Conservation (phyloP, 768 basidiomycete genomes). For the Boletus bicolor region DNA sequence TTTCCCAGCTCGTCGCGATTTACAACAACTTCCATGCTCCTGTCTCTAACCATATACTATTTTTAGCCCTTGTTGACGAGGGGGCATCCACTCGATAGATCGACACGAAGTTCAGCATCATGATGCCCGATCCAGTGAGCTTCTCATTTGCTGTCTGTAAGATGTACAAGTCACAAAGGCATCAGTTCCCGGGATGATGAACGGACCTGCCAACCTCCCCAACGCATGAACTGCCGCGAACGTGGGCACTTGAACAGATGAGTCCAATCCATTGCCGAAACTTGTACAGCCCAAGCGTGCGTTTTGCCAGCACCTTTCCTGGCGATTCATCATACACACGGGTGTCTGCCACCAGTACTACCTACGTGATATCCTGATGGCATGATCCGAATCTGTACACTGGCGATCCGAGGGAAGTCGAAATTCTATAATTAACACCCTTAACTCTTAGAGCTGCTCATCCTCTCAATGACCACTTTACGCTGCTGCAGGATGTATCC, state of each 20-base stretch:
- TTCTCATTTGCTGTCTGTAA: neutral
- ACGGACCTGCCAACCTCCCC: neutral
- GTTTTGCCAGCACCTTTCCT: neutral
- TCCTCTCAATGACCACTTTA: neutral
- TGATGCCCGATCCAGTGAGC: no score
- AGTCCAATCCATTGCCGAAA: neutral
- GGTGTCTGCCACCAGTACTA: neutral
- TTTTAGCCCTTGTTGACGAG: neutral
- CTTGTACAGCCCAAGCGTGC: neutral
- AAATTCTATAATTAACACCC: slow-evolving; percentile 1
- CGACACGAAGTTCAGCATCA: slow-evolving; percentile 1
- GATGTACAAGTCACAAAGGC: neutral
- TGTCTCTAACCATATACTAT: neutral
- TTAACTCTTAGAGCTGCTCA: neutral
- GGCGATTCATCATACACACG: neutral
- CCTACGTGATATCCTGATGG: neutral
- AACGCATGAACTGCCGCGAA: neutral
- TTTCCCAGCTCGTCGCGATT: neutral
- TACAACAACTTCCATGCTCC: neutral
- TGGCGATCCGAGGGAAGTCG: neutral
- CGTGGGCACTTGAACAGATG: neutral
- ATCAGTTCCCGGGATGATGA: neutral
- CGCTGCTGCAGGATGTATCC: neutral
- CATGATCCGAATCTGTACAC: neutral
- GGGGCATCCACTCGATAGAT: neutral